Evolutionary conservation across 495 filamentous ascomycete genomes (phyloP), one percentile per base, ranked within the genome.

Genomic region (Aspergillus kassunensis): DNA sequence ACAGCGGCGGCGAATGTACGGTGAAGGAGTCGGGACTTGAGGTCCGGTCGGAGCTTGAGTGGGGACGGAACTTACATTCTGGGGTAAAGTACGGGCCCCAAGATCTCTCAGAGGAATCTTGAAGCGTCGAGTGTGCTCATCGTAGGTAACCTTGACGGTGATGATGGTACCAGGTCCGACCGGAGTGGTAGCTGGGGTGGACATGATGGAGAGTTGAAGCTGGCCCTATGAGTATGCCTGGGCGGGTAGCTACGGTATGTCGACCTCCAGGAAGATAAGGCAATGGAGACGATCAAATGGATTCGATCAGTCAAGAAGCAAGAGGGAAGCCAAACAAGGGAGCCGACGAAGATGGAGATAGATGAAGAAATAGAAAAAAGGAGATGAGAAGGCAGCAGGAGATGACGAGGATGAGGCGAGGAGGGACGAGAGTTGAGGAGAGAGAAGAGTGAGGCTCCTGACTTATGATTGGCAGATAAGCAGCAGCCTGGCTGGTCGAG

Each of bases 21-120:
- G 31, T 40, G 42, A 44, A n/a, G 31, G 50, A 61, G 54, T 41
- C 33, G 21, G 50, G 35, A 52, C 12, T n/a, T 11, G 9, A 33
- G 13, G 30, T 33, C 59, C 63, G 69, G 57, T 62, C 57, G 66
- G 59, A 68, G 58, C 65, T 67, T 18, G 51, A 59, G 66, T 67
- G 64, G 67, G 61, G 64, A 84, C 36, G 36, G 39, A 19, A 43
- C 88, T 61, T 79, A 97, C 93, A 88, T 92, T 96, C 61, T 81
- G 75, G 55, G 90, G 88, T 45, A 99, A 77, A 41, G 82, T 78
- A 54, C 76, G 80, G 30, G 86, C 77, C 49, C 81, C 84, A n/a
- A 97, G 80, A 59, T 99, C 93, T 57, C 79, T 81, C 65, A 99
- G 74, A 31, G 90, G 85, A 13, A 99, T 76, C 78, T 95, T 97